A percentile compares a stretch with the other conserved stretches of the same genome.
These are phyloP conservation scores for Aureobasidium sp. DNA, from an alignment of 2,329 filamentous ascomycete genomes.

Conservation along the genomic window DNA sequence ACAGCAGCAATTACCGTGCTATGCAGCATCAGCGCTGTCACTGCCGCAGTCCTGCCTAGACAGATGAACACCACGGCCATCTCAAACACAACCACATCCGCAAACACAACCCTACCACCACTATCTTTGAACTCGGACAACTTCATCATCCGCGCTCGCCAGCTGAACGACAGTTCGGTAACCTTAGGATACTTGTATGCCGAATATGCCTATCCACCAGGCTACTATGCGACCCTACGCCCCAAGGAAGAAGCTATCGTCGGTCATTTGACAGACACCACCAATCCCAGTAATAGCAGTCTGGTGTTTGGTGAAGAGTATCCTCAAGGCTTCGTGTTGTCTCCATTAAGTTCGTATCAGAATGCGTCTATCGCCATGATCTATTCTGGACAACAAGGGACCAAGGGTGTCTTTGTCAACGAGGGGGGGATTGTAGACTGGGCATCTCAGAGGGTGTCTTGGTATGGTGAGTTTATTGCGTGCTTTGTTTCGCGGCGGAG, in stretches of 20 bases:
- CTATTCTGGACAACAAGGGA: slow-evolving; percentile 23
- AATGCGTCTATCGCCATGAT: slow-evolving; percentile 23
- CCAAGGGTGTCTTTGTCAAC: slow-evolving; percentile 24
- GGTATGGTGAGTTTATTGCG: slow-evolving; percentile 22
- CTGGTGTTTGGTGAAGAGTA: slow-evolving; percentile 16
- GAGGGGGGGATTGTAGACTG: slow-evolving; percentile 23
- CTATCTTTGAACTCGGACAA: slow-evolving; percentile 10
- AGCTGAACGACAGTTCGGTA: slow-evolving; percentile 21
- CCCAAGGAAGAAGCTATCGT: slow-evolving; percentile 21
- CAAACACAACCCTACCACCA: slow-evolving; percentile 13
- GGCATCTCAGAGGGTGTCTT: slow-evolving; percentile 21
- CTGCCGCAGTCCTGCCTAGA: slow-evolving; percentile 9
- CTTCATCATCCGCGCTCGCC: slow-evolving; percentile 23
- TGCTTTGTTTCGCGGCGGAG: background rate
- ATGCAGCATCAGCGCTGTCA: background rate
- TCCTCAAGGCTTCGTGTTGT: slow-evolving; percentile 22
- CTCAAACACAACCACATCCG: slow-evolving; percentile 9
- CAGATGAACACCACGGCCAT: background rate
- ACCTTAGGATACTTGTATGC: slow-evolving; percentile 24
- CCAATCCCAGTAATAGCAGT: slow-evolving; percentile 21
- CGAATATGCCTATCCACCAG: slow-evolving; percentile 23
- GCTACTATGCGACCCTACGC: slow-evolving; percentile 23
- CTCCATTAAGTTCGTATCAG: slow-evolving; percentile 17
- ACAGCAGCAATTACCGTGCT: slow-evolving; percentile 8
- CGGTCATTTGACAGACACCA: slow-evolving; percentile 23